Evolutionary conservation across 140 eudicot species (phyloP), one percentile per base, ranked within the genome.

Genomic region (Senecio squalidus): DNA sequence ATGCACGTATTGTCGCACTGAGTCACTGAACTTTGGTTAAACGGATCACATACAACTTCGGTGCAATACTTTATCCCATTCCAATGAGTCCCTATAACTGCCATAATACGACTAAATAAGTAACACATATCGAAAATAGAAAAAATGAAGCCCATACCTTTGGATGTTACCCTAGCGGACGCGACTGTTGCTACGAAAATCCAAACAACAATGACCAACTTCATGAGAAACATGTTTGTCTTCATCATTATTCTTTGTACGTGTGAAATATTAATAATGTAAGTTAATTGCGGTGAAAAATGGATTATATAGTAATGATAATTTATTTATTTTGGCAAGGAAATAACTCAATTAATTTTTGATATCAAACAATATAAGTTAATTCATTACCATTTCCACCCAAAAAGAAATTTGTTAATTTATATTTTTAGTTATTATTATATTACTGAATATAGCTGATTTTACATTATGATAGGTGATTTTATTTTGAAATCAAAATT

Each of bases 1-100:
- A 22, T n/a, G 23, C 69, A 64, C 23, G 15, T 17, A 17, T 34
- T 64, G 9, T 9, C 11, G 28, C 69, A 64, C 4, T 34, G 50
- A 24, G 15, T 24, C 34, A 16, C 26, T 10, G 69, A 49, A 2
- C 5, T 5, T 11, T 0, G 3, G 16, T 24, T 24, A 15, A 7
- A 20, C 1, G 39, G 6, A 64, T 64, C 60, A 34, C 69, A 64
- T 17, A 0, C 3, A 5, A 23, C 2, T 33, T 64, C 59, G 4
- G 60, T 64, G 59, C 69, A 64, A 33, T 7, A 49, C 25, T 22
- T 34, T 24, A 13, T 48, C 1, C 33, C 9, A 62, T 62, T 50
- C 47, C 60, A 24, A 16, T 21, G 9, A 9, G 8, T 25, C 10
- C 27, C 50, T 0, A 47, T 9, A 22, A 7, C 69, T 64, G 50